Base-by-base conservation (phyloP, 352 stramenopile genomes). In the Achlya hypogyna region DNA sequence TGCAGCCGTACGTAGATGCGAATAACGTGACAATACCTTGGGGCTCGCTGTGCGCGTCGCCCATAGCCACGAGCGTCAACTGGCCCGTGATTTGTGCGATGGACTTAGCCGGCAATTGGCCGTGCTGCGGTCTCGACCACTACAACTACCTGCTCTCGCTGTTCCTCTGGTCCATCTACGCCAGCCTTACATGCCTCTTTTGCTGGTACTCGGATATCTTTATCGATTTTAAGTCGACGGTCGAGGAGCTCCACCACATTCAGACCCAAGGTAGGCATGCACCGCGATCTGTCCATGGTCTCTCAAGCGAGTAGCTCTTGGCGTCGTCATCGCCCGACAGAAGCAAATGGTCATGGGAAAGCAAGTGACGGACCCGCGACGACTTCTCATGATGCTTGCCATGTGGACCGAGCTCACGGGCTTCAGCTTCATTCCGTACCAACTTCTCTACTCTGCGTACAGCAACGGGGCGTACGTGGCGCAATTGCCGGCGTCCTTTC, bases 231-330 rank as follows among this genome's bases (percentile, higher is more conserved):
- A 1, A 25, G 14, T 53, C 27, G 20, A 65, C 27, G 0, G 34
- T 65, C 29, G 58, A 65, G 20, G 58, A 65, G 6, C 34, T 65
- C 14, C 58, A 65, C 4, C 27, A 65, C 31, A 65, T 65, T 25
- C 58, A 51, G 1, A 65, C 58, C 28, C 40, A 65, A 53, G 58
- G 58, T 65, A 65, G n/a, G 10, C 12, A 5, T 4, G 49, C 27
- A 18, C 16, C 6, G 16, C 18, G 22, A 14, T 45, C 6, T 45
- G 8, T 23, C 35, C 34, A 62, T 62, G 20, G 18, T 62, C 12
- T 9, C 8, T 25, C 14, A 31, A 5, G 10, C 12, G 29, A 42
- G 16, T 65, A 65, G 34, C 34, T 16, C 12, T 65, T 25, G 58
- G 34, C 16, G 53, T 62, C n/a, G 53, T 62, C 9, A 31, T 42